phyloP scores from a whole-genome alignment of 169 alveolate genomes.

The Amoebophrya sp. region DNA sequence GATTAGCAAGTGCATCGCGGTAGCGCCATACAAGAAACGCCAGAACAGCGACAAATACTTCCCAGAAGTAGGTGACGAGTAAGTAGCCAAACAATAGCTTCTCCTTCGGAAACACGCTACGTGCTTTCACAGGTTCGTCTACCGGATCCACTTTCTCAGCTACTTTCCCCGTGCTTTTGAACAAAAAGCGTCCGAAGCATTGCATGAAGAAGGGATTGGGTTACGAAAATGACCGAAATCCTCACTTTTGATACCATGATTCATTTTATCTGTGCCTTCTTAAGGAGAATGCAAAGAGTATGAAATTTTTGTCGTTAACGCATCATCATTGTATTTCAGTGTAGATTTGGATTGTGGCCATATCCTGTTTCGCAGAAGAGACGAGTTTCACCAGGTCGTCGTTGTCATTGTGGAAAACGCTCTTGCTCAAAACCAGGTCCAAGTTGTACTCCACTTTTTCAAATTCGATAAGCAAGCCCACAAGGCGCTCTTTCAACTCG shows the following conservation, averaged over 20 bases:
- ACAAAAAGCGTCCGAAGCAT: neutral
- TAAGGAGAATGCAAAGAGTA: too few species aligned
- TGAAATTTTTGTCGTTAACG: too few species aligned
- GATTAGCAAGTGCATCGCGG: neutral
- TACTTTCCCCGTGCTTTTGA: neutral
- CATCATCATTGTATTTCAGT: too few species aligned
- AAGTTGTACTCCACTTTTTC: slow-evolving; percentile 2
- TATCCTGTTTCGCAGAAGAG: neutral
- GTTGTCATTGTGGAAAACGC: neutral
- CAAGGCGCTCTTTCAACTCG: neutral
- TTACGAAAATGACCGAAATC: too few species aligned
- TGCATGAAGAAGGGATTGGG: too few species aligned
- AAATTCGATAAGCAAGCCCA: neutral
- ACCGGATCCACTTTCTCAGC: neutral
- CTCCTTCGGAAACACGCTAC: neutral
- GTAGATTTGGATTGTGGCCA: too few species aligned
- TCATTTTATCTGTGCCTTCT: too few species aligned
- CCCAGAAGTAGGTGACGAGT: neutral
- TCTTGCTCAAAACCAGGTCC: neutral
- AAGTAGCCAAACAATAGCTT: neutral
- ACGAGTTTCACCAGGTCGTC: neutral
- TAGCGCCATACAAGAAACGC: neutral
- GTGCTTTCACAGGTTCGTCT: too few species aligned
- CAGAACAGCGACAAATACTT: neutral
- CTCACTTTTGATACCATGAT: too few species aligned